phyloP scores from a whole-genome alignment of 1,139 yeast species.

The Zygosaccharomyces sapae region DNA sequence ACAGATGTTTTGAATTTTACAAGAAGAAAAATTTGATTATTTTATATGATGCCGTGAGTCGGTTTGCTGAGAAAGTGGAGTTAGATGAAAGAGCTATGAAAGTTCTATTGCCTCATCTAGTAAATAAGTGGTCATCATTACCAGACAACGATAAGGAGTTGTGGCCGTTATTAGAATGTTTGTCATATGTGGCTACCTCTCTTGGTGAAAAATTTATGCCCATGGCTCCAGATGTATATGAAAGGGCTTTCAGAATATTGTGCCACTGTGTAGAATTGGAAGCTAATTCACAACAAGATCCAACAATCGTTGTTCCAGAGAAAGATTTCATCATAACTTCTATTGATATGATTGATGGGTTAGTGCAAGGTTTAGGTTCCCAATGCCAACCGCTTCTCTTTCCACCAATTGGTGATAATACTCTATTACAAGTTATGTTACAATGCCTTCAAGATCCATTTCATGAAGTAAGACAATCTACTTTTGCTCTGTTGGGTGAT shows the following conservation, averaged over 20 bases:
- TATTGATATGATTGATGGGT: constrained; percentile 83
- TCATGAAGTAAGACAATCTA: constrained; percentile 87
- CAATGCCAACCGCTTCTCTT: constrained; percentile 58
- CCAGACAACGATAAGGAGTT: constrained; percentile 75
- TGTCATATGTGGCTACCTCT: constrained; percentile 86
- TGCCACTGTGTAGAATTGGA: constrained; percentile 65
- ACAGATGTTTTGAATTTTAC: constrained; percentile 68
- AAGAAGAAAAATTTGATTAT: constrained; percentile 78
- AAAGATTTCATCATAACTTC: constrained; percentile 88
- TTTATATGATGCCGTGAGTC: constrained; percentile 87
- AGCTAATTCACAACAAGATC: constrained; percentile 61
- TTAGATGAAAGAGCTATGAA: constrained; percentile 55
- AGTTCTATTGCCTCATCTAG: constrained; percentile 70
- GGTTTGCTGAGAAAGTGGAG: constrained; percentile 73
- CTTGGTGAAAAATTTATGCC: constrained; percentile 83
- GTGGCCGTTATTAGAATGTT: constrained; percentile 90
- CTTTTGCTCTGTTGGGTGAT: constrained; percentile 88
- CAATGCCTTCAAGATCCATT: constrained; percentile 72
- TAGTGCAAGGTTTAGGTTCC: constrained; percentile 78
- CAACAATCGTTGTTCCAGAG: constrained; percentile 73
- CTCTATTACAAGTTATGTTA: constrained; percentile 61
- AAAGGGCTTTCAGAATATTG: constrained; percentile 68
- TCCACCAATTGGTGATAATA: constrained; percentile 34
- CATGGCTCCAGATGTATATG: constrained; percentile 84
- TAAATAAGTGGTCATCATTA: constrained; percentile 70